Conservation (phyloP, 768 basidiomycete species). For the Lactifluus hygrophoroides region DNA sequence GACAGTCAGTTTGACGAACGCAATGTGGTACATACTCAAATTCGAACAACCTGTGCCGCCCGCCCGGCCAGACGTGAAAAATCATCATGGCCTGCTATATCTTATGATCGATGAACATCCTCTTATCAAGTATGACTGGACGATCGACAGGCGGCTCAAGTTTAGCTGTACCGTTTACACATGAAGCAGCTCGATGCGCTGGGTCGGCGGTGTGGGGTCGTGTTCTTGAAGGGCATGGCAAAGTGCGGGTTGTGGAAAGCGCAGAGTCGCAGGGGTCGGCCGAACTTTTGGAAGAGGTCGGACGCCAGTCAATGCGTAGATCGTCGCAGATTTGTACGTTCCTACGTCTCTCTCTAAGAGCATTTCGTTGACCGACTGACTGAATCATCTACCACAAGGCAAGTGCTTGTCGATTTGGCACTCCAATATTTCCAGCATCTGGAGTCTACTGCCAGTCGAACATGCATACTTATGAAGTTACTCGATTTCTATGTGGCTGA, state of each 20-base stretch:
- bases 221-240: slow-evolving; percentile 52
- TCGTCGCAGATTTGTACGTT: slow-evolving; percentile 72
- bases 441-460: slow-evolving; percentile 54
- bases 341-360: neutral
- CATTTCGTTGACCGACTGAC: no score
- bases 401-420: slow-evolving; percentile 67
- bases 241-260: slow-evolving; percentile 60
- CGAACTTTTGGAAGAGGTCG: slow-evolving; percentile 73
- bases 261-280: slow-evolving; percentile 72
- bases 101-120: slow-evolving; percentile 56
- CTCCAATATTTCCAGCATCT: slow-evolving; percentile 77
- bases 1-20: slow-evolving; percentile 46
- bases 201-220: slow-evolving; percentile 50
- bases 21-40: slow-evolving; percentile 51
- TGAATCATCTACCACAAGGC: no score
- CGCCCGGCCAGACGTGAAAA: slow-evolving; percentile 27
- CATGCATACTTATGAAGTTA: slow-evolving; percentile 69
- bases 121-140: slow-evolving; percentile 79
- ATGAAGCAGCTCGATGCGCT: slow-evolving; percentile 71
- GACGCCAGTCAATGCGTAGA: slow-evolving; percentile 82
- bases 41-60: slow-evolving; percentile 31
- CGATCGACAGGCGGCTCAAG: slow-evolving; percentile 61
- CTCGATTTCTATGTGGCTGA: slow-evolving; percentile 77
- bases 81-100: slow-evolving; percentile 43
- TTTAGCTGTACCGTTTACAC: slow-evolving; percentile 76